Evolutionary conservation across 495 filamentous ascomycete species (phyloP).

Genomic region (Tuber brumale): DNA sequence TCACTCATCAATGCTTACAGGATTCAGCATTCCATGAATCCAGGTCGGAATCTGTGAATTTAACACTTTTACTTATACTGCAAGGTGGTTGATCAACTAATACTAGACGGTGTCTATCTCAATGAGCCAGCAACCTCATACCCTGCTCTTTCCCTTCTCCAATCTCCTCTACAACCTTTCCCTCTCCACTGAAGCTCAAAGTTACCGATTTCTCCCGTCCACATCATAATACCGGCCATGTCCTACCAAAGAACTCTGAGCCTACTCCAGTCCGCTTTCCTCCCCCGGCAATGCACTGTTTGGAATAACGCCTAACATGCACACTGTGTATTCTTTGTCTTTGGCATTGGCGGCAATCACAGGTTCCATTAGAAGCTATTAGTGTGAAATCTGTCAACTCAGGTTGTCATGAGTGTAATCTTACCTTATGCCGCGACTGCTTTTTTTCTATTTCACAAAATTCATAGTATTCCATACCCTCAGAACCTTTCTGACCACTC

Average conservation of each 20-base stretch:
- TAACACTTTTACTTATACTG: not conserved
- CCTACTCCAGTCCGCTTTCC: not conserved
- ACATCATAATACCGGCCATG: too few relatives aligned
- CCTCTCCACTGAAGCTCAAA: not conserved
- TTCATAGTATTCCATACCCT: too few relatives aligned
- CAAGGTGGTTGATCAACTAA: not conserved
- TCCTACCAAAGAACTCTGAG: too few relatives aligned
- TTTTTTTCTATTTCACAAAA: not conserved
- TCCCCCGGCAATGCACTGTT: not conserved
- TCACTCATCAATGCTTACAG: too few relatives aligned
- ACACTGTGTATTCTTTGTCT: not conserved
- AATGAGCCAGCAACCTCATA: not conserved
- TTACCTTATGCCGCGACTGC: not conserved
- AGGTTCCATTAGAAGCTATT: not conserved
- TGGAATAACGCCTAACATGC: not conserved
- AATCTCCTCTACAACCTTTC: too few relatives aligned
- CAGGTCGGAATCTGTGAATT: too few relatives aligned
- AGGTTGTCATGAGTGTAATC: not conserved
- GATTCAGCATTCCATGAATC: too few relatives aligned
- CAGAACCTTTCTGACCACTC: too few relatives aligned
- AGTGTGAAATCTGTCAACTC: not conserved
- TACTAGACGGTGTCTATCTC: not conserved
- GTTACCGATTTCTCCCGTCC: not conserved
- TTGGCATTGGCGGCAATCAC: not conserved
- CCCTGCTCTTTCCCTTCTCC: too few relatives aligned